Conservation (phyloP, 768 basidiomycete species). For the Leccinellum albellum region DNA sequence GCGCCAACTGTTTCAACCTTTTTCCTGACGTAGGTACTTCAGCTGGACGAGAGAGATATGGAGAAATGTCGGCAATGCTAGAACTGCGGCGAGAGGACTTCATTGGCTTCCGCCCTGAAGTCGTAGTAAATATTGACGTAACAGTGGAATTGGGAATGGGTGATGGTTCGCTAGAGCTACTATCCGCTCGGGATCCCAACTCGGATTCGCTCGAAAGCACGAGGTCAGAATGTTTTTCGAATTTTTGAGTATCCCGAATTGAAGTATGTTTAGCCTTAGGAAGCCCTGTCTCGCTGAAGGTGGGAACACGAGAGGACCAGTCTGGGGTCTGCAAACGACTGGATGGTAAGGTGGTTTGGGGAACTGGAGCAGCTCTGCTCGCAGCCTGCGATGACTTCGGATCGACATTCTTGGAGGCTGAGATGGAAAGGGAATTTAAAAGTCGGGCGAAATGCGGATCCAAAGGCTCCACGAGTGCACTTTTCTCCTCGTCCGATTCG, state of each 20-base stretch:
- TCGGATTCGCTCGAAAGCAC: neutral
- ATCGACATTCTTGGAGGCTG: slow-evolving; percentile 37
- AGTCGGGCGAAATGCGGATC: slow-evolving; percentile 74
- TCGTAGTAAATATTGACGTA: slow-evolving; percentile 9
- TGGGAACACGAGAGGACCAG: slow-evolving; percentile 32
- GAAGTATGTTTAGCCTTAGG: slow-evolving; percentile 3
- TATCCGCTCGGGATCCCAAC: neutral
- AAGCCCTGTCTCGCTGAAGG: slow-evolving; percentile 12
- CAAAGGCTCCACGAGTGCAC: slow-evolving; percentile 32
- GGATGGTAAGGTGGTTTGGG: slow-evolving; percentile 10
- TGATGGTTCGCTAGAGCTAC: slow-evolving; percentile 7
- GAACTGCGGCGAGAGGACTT: slow-evolving; percentile 36
- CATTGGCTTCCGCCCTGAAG: slow-evolving; percentile 19
- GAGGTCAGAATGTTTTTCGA: slow-evolving; percentile 1
- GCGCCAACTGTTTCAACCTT: slow-evolving; percentile 63
- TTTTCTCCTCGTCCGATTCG: slow-evolving; percentile 33
- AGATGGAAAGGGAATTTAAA: slow-evolving; percentile 58
- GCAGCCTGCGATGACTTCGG: slow-evolving; percentile 4
- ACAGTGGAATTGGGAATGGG: slow-evolving; percentile 3
- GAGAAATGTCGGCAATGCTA: slow-evolving; percentile 63
- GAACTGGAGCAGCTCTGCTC: slow-evolving; percentile 6
- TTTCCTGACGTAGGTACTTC: slow-evolving; percentile 58
- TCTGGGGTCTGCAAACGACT: slow-evolving; percentile 24
- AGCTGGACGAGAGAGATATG: slow-evolving; percentile 55
- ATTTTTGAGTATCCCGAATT: slow-evolving; percentile 2